Conservation (phyloP, 2,329 filamentous ascomycete genomes). For the Pyricularia grisea region DNA sequence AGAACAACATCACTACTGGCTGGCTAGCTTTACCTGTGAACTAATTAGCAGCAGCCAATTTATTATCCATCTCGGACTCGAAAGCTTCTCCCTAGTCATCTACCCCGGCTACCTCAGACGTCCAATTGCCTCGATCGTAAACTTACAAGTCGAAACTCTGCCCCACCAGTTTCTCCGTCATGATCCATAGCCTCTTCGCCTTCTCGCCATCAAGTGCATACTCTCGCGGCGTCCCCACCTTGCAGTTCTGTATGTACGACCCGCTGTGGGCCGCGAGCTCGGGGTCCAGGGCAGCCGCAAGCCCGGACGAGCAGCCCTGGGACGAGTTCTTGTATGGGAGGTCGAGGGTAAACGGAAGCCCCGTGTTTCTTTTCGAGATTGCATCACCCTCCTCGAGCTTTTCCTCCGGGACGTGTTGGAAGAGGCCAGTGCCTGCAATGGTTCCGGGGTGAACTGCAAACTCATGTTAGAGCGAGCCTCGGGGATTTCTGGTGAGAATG, state of each 20-base stretch:
- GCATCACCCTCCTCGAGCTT: constrained; percentile 13
- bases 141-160: constrained; percentile 18
- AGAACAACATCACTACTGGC: no score
- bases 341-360: constrained; percentile 3
- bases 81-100: no score
- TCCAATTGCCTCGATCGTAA: constrained; percentile 19
- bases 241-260: constrained; percentile 19
- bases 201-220: constrained; percentile 8
- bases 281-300: constrained; percentile 28
- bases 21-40: no score
- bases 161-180: constrained; percentile 31
- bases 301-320: constrained; percentile 22
- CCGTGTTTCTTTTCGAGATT: constrained; percentile 14
- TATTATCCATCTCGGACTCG: no score
- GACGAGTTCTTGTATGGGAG: constrained; percentile 13
- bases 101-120: no score
- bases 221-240: constrained; percentile 14
- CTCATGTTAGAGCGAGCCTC: neutral
- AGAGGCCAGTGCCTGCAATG: constrained; percentile 8
- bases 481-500: neutral
- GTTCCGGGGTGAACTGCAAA: constrained; percentile 34
- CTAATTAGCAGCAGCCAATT: no score
- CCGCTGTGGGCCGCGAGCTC: constrained; percentile 15
- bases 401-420: constrained; percentile 3
- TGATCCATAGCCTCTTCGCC: constrained; percentile 30